Evolutionary conservation across 805 yeast genomes (phyloP).

Genomic region (Wickerhamomyces ciferrii): DNA sequence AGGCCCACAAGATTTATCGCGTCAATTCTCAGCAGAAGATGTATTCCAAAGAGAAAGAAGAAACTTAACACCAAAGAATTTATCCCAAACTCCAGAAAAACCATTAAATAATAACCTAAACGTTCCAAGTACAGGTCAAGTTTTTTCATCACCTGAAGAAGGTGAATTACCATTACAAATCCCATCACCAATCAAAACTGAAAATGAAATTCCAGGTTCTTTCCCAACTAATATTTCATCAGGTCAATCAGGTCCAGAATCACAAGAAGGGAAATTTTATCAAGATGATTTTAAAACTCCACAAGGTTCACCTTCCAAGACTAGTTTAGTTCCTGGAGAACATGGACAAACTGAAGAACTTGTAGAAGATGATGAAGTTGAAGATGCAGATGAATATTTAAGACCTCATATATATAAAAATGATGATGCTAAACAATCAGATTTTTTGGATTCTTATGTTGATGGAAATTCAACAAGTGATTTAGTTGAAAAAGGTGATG

Average conservation of each 20-base stretch:
- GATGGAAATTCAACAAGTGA: slow-evolving; percentile 12
- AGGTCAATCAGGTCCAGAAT: too few species aligned
- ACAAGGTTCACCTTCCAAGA: background rate
- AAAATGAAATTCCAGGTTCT: slow-evolving; percentile 11
- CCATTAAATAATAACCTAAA: background rate
- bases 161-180: slow-evolving; percentile 21
- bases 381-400: slow-evolving; percentile 4
- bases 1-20: background rate
- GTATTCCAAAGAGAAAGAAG: slow-evolving; percentile 14
- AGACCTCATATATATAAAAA: slow-evolving; percentile 4
- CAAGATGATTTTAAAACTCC: slow-evolving; percentile 11
- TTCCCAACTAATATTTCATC: slow-evolving; percentile 5
- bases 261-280: too few species aligned
- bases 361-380: slow-evolving; percentile 1
- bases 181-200: slow-evolving; percentile 22
- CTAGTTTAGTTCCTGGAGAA: background rate
- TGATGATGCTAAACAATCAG: slow-evolving; percentile 17
- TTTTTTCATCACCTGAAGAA: slow-evolving; percentile 13
- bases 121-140: background rate
- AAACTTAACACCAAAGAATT: background rate
- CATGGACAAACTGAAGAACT: background rate
- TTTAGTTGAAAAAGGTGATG: slow-evolving; percentile 2
- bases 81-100: background rate
- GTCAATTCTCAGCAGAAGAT: slow-evolving; percentile 16
- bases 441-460: slow-evolving; percentile 24